These are phyloP conservation scores for Sporothrix sp. DNA, from an alignment of 2,329 filamentous ascomycete species.

Conservation along the genomic window DNA sequence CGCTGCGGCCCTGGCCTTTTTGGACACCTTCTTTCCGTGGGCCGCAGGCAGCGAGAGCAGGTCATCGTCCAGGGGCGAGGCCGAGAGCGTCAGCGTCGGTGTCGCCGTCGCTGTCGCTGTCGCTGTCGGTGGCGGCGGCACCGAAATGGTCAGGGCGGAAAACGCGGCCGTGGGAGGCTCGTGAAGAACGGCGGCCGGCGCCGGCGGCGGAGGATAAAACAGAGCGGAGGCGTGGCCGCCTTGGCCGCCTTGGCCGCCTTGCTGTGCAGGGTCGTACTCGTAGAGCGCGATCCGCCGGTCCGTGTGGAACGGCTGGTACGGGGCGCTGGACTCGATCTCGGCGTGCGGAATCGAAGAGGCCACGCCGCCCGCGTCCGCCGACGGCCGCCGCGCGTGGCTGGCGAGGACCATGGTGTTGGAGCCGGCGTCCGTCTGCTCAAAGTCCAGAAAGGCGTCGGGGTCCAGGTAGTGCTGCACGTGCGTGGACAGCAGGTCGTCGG, in stretches of 20 bases:
- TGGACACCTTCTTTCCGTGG: background rate
- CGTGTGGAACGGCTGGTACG: constrained; percentile 93
- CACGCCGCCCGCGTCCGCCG: constrained; percentile 33
- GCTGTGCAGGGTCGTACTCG: constrained; percentile 39
- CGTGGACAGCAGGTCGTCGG: constrained; percentile 49
- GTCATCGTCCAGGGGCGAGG: background rate
- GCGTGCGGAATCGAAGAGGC: constrained; percentile 62
- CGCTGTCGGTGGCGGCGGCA: constrained; percentile 29
- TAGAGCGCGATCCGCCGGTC: constrained; percentile 75
- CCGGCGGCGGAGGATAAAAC: too few relatives aligned
- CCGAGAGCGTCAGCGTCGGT: constrained; percentile 22
- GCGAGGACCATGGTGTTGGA: constrained; percentile 45
- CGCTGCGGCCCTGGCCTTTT: constrained; percentile 6
- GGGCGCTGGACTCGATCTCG: constrained; percentile 90
- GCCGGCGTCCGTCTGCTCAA: constrained; percentile 44
- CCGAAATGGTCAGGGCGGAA: background rate
- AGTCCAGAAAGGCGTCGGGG: constrained; percentile 45
- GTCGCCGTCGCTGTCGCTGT: too few relatives aligned
- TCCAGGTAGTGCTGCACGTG: constrained; percentile 47
- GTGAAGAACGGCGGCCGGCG: background rate
- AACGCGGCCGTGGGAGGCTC: constrained; percentile 4
- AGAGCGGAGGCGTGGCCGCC: too few relatives aligned
- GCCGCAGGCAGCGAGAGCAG: background rate
- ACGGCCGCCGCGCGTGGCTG: constrained; percentile 29
- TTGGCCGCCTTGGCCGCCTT: too few relatives aligned